Evolutionary conservation across 495 filamentous ascomycete species (phyloP), one percentile per base, ranked within the genome.

Genomic region (Ramalina peruviana): DNA sequence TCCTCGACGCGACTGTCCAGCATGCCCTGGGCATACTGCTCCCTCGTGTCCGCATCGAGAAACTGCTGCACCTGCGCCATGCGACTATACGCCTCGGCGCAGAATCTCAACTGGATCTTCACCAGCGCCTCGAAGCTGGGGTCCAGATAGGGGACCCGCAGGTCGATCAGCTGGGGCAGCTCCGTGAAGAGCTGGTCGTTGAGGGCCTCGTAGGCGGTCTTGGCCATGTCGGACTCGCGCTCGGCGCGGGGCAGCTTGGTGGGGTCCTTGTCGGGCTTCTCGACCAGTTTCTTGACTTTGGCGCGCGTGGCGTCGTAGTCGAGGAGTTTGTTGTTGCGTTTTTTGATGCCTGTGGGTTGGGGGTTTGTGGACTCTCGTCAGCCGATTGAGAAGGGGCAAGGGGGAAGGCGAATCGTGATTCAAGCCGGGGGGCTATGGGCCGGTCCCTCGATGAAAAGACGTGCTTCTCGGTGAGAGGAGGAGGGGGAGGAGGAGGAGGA

Each of bases 21-120:
- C 58, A 95, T 83, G 36, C 92, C 92, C 54, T 86, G 80, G 15
- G 92, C 92, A 67, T 98, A 98, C 68, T 94, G 87, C 50, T 98
- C 92, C 48, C 92, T 74, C 40, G 88, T 97, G 62, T 92, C 86
- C n/a, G 89, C 81, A 65, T 97, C 92, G 40, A 98, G 74, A 66
- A 95, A 98, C 67, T 98, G 93, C 70, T 98, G 92, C 53, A 98
- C 92, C 71, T 98, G 92, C 9, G 92, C 92, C 92, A 98, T 97
- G 20, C 92, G 73, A 33, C 79, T 85, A 63, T 98, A 98, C 10
- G 92, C 92, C 65, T 98, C 92, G 11, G 92, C 92, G 63, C 92
- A 98, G 70, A 98, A 98, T 26, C 92, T 78, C 52, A 98, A 68
- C 68, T 98, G 92, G 57, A 98, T 98, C 74, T 98, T 98, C 54